These are phyloP conservation scores for Aristolochia contorta DNA, from an alignment of 164 flowering plant genomes.

Conservation along the genomic window DNA sequence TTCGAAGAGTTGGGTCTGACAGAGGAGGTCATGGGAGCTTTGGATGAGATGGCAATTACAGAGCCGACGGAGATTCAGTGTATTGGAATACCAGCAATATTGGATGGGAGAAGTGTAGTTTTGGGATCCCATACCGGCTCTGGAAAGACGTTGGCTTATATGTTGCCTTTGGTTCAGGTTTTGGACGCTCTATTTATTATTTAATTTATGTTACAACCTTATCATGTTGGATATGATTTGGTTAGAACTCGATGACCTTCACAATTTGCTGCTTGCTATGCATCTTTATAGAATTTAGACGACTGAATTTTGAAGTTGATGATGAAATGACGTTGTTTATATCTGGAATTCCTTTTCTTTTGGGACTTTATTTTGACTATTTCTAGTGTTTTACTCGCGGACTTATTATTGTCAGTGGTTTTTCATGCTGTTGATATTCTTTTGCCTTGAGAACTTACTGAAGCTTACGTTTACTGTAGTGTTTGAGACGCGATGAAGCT, in stretches of 20 bases:
- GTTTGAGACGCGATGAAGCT: constrained; percentile 72
- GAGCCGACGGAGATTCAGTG: constrained; percentile 92
- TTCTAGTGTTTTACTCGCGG: too few relatives aligned
- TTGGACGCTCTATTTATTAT: too few relatives aligned
- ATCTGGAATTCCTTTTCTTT: too few relatives aligned
- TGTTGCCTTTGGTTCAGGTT: constrained; percentile 96
- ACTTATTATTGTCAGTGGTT: too few relatives aligned
- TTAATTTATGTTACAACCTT: too few relatives aligned
- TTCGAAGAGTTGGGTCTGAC: constrained; percentile 75
- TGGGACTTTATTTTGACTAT: too few relatives aligned
- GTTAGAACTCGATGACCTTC: too few relatives aligned
- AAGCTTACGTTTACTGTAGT: constrained; percentile 24
- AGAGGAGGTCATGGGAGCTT: constrained; percentile 77
- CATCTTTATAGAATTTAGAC: too few relatives aligned
- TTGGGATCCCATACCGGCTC: constrained; percentile 98
- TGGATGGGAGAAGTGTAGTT: constrained; percentile 75
- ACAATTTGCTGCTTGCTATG: too few relatives aligned
- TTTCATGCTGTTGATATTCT: not conserved
- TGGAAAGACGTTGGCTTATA: constrained; percentile 89
- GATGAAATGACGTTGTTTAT: too few relatives aligned
- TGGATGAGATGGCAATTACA: constrained; percentile 65
- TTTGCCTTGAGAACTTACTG: not conserved
- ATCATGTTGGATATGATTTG: too few relatives aligned
- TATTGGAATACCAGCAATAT: constrained; percentile 72
- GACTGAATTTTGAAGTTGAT: too few relatives aligned